Conservation (phyloP, 2,329 filamentous ascomycete species). For the Calycina herbarum region DNA sequence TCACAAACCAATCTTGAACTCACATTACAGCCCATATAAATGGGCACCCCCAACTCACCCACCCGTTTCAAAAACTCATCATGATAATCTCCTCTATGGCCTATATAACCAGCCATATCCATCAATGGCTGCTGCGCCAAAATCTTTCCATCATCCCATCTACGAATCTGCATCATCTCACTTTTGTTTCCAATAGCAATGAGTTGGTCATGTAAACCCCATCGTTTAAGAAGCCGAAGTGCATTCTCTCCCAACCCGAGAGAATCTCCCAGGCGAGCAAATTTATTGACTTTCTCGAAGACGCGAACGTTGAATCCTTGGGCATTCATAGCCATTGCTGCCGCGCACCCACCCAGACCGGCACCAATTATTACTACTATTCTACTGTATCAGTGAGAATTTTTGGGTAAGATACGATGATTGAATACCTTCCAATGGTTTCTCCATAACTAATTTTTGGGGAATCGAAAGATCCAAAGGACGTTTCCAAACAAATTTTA, state of each 20-base stretch:
- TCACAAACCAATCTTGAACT: constrained; percentile 9
- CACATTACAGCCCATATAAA: constrained; percentile 41
- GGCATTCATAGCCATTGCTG: constrained; percentile 48
- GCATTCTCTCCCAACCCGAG: constrained; percentile 50
- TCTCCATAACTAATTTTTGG: constrained; percentile 3
- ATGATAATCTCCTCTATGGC: constrained; percentile 47
- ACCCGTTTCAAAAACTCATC: constrained; percentile 44
- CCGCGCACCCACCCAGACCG: constrained; percentile 50
- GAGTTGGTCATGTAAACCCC: constrained; percentile 45
- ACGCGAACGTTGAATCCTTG: constrained; percentile 45
- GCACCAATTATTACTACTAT: constrained; percentile 51
- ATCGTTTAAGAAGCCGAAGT: constrained; percentile 46
- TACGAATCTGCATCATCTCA: constrained; percentile 48
- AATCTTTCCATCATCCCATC: constrained; percentile 49
- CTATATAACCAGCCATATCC: constrained; percentile 52
- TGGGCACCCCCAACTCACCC: constrained; percentile 41
- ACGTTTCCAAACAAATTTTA: neutral
- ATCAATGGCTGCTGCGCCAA: constrained; percentile 49
- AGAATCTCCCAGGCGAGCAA: constrained; percentile 47
- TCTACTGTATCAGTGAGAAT: neutral
- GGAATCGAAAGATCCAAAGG: neutral
- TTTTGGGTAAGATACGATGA: neutral
- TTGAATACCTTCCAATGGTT: constrained; percentile 19
- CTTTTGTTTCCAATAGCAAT: constrained; percentile 49
- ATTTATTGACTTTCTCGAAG: constrained; percentile 46